Base-by-base conservation (phyloP, 176 grass and related monocot species). In the Pontederia crassipes region DNA sequence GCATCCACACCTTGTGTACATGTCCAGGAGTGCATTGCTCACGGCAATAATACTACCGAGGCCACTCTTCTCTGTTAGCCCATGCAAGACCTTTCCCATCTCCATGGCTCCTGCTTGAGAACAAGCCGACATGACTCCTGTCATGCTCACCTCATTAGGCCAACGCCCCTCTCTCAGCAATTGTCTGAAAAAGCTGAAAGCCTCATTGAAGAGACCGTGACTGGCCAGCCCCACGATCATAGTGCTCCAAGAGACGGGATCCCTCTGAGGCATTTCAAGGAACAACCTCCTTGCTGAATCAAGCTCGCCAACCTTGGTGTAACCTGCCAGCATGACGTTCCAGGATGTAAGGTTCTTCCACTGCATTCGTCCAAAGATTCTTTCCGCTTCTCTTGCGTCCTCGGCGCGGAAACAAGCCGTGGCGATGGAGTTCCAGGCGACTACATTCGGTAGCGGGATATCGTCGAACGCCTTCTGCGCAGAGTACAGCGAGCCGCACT, bases 271-370 rank as follows among this genome's bases (percentile, higher is more conserved):
- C 59, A 64, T 64, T 2, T 49, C 9, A 45, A 26, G 27, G 17
- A 73, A 73, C 3, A 64, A 28, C 15, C 29, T 73, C 48, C 50
- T 55, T 2, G 71, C 71, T 4, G 35, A 29, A 12, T 27, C 59
- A 27, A 55, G 11, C 71, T 73, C 71, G 8, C 71, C 71, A 2
- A 16, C 35, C 14, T 17, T 48, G 29, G 51, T 64, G 51, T 73
- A 64, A n/a, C 71, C 71, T 12, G 71, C 71, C 17, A 73, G 71
- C 71, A 73, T 73, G 29, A 73, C 28, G 51, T 73, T 73, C 59
- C 71, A 73, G n/a, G 71, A 73, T 55, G 71, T 56, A 29, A 28
- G 49, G 24, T 73, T 73, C n/a, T 49, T 73, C 71, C 59, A 62
- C 0, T 59, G 71, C 59, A 73, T 73, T 35, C 29, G 29, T 10